Conservation (phyloP, 2,329 filamentous ascomycete genomes). For the Botrytis paeoniae region DNA sequence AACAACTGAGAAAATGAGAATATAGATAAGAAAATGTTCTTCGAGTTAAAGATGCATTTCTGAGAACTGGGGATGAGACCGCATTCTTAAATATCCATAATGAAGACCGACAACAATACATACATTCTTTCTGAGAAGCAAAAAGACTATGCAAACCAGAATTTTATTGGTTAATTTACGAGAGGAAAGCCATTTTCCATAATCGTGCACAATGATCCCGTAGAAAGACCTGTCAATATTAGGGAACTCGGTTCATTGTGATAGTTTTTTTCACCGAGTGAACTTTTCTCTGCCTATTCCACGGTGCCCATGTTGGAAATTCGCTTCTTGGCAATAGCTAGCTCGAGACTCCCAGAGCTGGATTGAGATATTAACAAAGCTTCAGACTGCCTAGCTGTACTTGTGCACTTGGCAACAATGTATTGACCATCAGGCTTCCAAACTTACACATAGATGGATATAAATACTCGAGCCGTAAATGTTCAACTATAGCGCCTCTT, state of each 20-base stretch:
- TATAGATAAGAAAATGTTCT: background rate
- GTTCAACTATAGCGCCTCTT: background rate
- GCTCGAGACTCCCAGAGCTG: background rate
- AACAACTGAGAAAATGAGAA: background rate
- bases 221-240: background rate
- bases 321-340: background rate
- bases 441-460: background rate
- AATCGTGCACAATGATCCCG: background rate
- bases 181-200: background rate
- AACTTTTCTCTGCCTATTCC: background rate
- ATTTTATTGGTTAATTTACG: background rate
- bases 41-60: background rate
- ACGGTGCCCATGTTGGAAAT: background rate
- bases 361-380: background rate
- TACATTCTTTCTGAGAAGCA: background rate
- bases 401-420: background rate
- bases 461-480: background rate
- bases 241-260: no score
- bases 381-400: background rate
- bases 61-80: background rate
- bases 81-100: background rate
- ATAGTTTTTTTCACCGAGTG: background rate
- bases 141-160: background rate
- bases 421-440: background rate
- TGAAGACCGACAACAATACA: background rate